Conservation (phyloP, 495 filamentous ascomycete genomes). For the Aspergillus panamensis region DNA sequence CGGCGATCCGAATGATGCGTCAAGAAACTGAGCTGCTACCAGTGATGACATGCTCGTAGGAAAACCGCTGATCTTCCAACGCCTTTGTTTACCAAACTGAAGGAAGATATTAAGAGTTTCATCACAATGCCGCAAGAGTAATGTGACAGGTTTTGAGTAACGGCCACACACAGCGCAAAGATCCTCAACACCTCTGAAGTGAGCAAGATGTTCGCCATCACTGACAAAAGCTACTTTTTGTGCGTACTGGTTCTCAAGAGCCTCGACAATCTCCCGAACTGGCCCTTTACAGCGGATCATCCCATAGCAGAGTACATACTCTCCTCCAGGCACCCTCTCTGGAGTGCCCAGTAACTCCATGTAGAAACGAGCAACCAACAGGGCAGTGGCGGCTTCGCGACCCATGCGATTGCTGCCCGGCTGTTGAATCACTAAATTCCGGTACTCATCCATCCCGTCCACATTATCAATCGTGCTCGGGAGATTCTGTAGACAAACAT, state of each 20-base stretch:
- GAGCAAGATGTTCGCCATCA: slow-evolving; percentile 15
- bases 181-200: slow-evolving; percentile 12
- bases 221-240: slow-evolving; percentile 17
- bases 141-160: slow-evolving; percentile 17
- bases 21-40: slow-evolving; percentile 9
- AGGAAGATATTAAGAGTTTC: slow-evolving; percentile 21
- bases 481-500: slow-evolving; percentile 17
- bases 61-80: slow-evolving; percentile 24
- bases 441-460: slow-evolving; percentile 23
- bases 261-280: slow-evolving; percentile 14
- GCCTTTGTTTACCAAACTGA: slow-evolving; percentile 8
- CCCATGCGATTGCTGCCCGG: slow-evolving; percentile 18
- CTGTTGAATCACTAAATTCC: slow-evolving; percentile 21
- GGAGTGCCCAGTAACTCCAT: slow-evolving; percentile 1
- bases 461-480: slow-evolving; percentile 19
- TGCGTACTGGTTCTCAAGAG: slow-evolving; percentile 16
- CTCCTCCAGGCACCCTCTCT: not conserved
- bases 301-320: slow-evolving; percentile 14
- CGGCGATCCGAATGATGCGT: slow-evolving; percentile 14
- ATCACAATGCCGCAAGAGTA: slow-evolving; percentile 15
- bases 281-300: slow-evolving; percentile 23
- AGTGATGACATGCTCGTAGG: slow-evolving; percentile 17
- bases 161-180: slow-evolving; percentile 18
- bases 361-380: slow-evolving; percentile 25
- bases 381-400: slow-evolving; percentile 16